phyloP scores from a whole-genome alignment of 2,329 filamentous ascomycete genomes.

The Cladophialophora psammophila region DNA sequence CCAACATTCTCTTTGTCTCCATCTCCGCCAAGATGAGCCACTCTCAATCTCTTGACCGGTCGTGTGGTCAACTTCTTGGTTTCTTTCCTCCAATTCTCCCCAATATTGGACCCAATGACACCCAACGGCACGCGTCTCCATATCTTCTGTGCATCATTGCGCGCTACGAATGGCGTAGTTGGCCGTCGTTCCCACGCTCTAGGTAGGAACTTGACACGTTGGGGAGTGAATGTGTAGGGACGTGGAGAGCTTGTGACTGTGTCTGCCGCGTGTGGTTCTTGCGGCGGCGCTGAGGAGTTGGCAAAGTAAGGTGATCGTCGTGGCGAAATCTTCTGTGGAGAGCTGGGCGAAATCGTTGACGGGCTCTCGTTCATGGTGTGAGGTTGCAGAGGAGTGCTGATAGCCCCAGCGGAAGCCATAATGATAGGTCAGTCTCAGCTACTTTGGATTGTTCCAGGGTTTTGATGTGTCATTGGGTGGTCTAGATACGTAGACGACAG shows the following conservation, averaged over 20 bases:
- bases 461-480: background rate
- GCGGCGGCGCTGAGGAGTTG: background rate
- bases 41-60: conserved; percentile 17
- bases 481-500: background rate
- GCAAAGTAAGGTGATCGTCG: background rate
- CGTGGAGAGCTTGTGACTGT: conserved; percentile 9
- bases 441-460: background rate
- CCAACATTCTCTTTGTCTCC: conserved; percentile 37
- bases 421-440: conserved; percentile 8
- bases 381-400: background rate
- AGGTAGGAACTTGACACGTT: conserved; percentile 45
- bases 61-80: conserved; percentile 38
- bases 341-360: background rate
- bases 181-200: conserved; percentile 56
- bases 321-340: background rate
- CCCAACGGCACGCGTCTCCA: conserved; percentile 52
- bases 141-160: conserved; percentile 53
- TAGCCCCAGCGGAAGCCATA: conserved; percentile 4
- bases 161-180: conserved; percentile 50
- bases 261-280: conserved; percentile 1
- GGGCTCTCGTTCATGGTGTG: background rate
- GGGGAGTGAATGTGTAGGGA: conserved; percentile 49
- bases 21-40: conserved; percentile 16
- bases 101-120: conserved; percentile 22
- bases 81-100: conserved; percentile 29